phyloP scores from a whole-genome alignment of 805 yeast genomes.

The Scheffersomyces amazonensis region DNA sequence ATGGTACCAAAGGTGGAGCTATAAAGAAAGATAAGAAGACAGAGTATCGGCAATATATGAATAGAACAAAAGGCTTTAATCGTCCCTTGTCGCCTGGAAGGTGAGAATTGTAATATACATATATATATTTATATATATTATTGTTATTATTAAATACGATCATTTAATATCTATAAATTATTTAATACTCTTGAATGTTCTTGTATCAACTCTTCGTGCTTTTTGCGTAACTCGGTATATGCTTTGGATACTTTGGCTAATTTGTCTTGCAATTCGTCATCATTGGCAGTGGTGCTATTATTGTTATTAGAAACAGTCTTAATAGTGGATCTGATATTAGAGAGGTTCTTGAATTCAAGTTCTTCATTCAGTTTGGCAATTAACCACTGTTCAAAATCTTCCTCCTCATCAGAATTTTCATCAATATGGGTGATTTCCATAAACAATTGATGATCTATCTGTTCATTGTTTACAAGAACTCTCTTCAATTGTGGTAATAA shows the following conservation, averaged over 20 bases:
- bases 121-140: neutral
- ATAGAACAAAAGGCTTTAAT: constrained; percentile 54
- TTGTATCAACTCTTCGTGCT: constrained; percentile 56
- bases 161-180: neutral
- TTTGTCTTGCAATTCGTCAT: constrained; percentile 19
- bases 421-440: constrained; percentile 21
- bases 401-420: constrained; percentile 16
- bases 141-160: neutral
- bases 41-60: constrained; percentile 60
- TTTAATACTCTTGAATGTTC: constrained; percentile 45
- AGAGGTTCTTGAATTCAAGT: constrained; percentile 44
- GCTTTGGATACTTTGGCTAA: constrained; percentile 53
- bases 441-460: constrained; percentile 43
- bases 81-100: constrained; percentile 51
- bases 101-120: neutral
- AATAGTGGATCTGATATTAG: constrained; percentile 39
- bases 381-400: constrained; percentile 50
- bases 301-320: constrained; percentile 12
- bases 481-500: constrained; percentile 67
- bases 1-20: constrained; percentile 46
- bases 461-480: constrained; percentile 42
- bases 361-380: constrained; percentile 50
- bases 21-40: constrained; percentile 33
- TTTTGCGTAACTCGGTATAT: constrained; percentile 53
- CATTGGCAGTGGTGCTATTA: neutral